A percentile compares a stretch with the other conserved stretches of the same genome.
These are phyloP conservation scores for Prunus mongolica DNA, from an alignment of 306 rosid species.

Conservation along the genomic window DNA sequence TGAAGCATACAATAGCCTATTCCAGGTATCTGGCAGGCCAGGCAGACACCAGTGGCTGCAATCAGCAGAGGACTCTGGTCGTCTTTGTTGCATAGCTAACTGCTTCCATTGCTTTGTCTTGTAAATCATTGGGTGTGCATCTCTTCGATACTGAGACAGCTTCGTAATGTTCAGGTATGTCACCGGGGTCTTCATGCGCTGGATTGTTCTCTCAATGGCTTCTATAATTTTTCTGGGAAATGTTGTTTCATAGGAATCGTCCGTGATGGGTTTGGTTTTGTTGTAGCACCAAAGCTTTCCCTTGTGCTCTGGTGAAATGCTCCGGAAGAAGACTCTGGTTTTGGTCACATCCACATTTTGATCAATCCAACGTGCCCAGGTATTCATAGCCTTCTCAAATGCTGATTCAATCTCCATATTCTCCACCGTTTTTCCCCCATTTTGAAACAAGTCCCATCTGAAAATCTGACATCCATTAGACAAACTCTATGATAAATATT, in stretches of 20 bases:
- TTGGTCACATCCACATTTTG: conserved; percentile 27
- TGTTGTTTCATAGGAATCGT: conserved; percentile 13
- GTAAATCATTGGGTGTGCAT: conserved; percentile 32
- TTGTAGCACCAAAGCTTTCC: conserved; percentile 42
- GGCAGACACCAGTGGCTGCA: conserved; percentile 54
- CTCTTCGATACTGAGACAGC: conserved; percentile 28
- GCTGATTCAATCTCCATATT: conserved; percentile 28
- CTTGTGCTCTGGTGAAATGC: conserved; percentile 50
- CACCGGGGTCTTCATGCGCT: conserved; percentile 26
- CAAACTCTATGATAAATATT: neutral
- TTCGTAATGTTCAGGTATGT: conserved; percentile 42
- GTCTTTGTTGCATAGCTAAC: neutral
- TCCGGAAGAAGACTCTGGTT: conserved; percentile 33
- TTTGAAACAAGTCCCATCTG: conserved; percentile 33
- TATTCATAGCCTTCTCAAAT: conserved; percentile 33
- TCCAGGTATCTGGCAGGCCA: conserved; percentile 49
- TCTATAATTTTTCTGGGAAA: conserved; percentile 10
- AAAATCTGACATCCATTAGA: neutral
- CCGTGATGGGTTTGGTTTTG: conserved; percentile 17
- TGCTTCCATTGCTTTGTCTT: conserved; percentile 16
- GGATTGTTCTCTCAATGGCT: conserved; percentile 28
- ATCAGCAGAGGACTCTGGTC: conserved; percentile 18
- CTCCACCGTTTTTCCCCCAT: conserved; percentile 20
- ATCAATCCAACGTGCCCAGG: conserved; percentile 41
- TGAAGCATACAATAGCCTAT: conserved; percentile 34